phyloP scores from a whole-genome alignment of 2,329 filamentous ascomycete species.

The Colletotrichum sp. region DNA sequence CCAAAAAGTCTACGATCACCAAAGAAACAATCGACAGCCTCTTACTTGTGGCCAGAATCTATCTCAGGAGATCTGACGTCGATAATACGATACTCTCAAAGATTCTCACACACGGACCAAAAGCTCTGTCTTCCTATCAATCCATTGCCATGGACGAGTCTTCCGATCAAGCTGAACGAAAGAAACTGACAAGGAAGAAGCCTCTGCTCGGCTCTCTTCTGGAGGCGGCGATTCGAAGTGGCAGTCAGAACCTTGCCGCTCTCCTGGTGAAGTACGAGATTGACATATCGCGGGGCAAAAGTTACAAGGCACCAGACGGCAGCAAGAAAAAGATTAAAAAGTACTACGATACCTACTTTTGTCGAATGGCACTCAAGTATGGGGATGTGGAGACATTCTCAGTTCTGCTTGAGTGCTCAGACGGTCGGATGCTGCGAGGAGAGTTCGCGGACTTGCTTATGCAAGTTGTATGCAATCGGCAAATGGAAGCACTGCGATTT shows the following conservation, averaged over 20 bases:
- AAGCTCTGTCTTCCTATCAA: neutral
- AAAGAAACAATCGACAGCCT: neutral
- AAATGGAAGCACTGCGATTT: neutral
- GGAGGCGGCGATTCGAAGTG: neutral
- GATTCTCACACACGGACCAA: neutral
- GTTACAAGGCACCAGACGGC: neutral
- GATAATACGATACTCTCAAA: neutral
- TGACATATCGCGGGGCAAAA: neutral
- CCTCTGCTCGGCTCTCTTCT: neutral
- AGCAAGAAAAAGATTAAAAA: neutral
- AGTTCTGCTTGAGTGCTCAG: neutral
- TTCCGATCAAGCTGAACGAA: neutral
- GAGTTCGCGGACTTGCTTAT: neutral
- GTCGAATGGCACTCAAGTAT: neutral
- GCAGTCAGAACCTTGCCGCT: neutral
- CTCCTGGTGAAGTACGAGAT: neutral
- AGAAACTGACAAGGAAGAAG: neutral
- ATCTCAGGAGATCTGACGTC: neutral
- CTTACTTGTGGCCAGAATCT: neutral
- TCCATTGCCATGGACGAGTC: neutral
- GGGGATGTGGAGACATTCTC: neutral
- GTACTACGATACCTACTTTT: neutral
- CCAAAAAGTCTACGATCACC: neutral
- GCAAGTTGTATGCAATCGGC: neutral
- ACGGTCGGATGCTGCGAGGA: neutral